These are phyloP conservation scores for Pleomassaria siparia DNA, from an alignment of 2,329 filamentous ascomycete genomes.

Conservation along the genomic window DNA sequence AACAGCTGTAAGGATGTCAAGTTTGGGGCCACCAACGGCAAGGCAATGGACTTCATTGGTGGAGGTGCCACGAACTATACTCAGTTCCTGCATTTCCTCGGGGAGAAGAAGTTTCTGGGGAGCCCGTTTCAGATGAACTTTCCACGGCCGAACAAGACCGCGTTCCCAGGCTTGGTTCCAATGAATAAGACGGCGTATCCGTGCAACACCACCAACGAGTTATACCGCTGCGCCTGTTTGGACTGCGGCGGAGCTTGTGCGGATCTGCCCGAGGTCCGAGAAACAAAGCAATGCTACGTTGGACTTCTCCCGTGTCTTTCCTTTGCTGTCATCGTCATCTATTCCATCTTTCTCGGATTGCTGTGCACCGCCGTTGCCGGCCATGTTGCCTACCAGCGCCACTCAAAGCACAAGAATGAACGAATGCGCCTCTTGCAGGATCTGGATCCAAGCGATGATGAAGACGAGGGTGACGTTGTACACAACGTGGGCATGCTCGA, in stretches of 20 bases:
- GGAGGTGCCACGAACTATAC: conserved; percentile 90
- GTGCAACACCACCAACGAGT: conserved; percentile 86
- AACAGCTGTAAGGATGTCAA: conserved; percentile 99
- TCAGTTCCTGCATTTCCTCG: conserved; percentile 85
- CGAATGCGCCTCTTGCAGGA: conserved; percentile 86
- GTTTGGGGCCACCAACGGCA: conserved; percentile 89
- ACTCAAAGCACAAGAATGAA: conserved; percentile 74
- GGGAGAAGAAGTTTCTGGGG: conserved; percentile 85
- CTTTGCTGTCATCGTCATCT: conserved; percentile 86
- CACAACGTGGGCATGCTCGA: conserved; percentile 77
- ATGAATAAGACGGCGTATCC: conserved; percentile 73
- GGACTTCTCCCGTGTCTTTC: conserved; percentile 90
- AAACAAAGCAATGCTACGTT: conserved; percentile 73
- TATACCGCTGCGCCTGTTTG: conserved; percentile 87
- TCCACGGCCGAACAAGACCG: conserved; percentile 59
- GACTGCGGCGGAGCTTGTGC: conserved; percentile 89
- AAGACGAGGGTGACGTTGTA: conserved; percentile 86
- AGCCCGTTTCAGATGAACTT: conserved; percentile 99
- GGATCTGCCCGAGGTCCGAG: conserved; percentile 72
- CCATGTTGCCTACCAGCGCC: conserved; percentile 74
- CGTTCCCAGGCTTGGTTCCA: conserved; percentile 70
- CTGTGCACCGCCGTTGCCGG: conserved; percentile 68
- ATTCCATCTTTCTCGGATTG: conserved; percentile 71
- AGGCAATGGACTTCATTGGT: conserved; percentile 93
- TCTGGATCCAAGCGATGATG: conserved; percentile 80